Conservation (phyloP, 306 rosid genomes). For the Rosa multiflora region DNA sequence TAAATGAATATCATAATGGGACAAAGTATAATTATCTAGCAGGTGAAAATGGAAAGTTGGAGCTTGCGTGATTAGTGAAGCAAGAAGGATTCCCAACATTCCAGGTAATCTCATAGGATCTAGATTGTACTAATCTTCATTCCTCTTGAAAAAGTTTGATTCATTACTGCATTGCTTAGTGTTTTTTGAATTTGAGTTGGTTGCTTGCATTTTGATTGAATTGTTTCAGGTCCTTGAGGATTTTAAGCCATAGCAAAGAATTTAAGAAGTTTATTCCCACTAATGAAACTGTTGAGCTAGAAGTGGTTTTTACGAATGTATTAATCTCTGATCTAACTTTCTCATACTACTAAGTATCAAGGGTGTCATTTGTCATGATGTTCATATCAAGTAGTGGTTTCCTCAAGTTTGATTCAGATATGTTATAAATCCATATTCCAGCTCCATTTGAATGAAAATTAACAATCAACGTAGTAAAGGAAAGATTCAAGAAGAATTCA, state of each 20-base stretch:
- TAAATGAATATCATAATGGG: neutral
- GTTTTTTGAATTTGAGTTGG: neutral
- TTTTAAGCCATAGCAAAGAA: too few relatives aligned
- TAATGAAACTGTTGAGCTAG: too few relatives aligned
- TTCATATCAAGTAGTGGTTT: neutral
- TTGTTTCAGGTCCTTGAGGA: too few relatives aligned
- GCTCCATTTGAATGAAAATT: neutral
- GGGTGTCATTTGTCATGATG: too few relatives aligned
- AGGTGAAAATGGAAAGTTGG: neutral
- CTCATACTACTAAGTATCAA: too few relatives aligned
- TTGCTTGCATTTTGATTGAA: too few relatives aligned
- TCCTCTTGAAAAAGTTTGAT: neutral
- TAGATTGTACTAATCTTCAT: too few relatives aligned
- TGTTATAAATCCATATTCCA: neutral
- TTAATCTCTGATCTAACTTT: too few relatives aligned
- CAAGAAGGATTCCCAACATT: neutral
- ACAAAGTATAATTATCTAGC: neutral
- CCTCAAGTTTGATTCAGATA: neutral
- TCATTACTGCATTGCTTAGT: neutral
- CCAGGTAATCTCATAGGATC: neutral
- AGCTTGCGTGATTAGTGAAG: neutral
- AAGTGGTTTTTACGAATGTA: too few relatives aligned
- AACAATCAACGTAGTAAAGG: neutral
- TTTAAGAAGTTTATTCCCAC: too few relatives aligned
- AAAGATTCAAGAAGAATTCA: neutral